Conservation (phyloP, 1,139 yeast species). For the Geotrichum klebahnii region DNA sequence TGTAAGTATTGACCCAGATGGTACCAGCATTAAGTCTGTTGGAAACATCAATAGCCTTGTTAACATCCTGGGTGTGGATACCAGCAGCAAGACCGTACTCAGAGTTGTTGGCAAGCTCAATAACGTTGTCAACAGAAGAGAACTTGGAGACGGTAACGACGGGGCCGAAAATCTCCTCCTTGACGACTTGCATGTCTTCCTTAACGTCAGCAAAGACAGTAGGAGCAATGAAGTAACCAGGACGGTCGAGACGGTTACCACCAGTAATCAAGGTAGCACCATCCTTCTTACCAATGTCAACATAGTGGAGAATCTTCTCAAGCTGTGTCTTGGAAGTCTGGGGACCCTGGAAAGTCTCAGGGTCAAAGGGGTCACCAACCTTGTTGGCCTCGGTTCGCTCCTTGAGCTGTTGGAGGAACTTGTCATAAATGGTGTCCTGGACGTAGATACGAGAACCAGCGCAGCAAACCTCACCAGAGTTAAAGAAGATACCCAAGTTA, state of each 20-base stretch:
- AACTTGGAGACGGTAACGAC: slow-evolving; percentile 75
- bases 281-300: slow-evolving; percentile 59
- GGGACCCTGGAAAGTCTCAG: slow-evolving; percentile 61
- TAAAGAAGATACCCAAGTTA: slow-evolving; percentile 63
- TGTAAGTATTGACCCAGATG: slow-evolving; percentile 79
- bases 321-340: slow-evolving; percentile 64
- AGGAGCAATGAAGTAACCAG: slow-evolving; percentile 76
- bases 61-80: slow-evolving; percentile 63
- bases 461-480: slow-evolving; percentile 85
- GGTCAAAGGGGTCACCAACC: slow-evolving; percentile 43
- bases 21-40: slow-evolving; percentile 73
- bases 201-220: slow-evolving; percentile 70
- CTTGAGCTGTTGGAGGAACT: slow-evolving; percentile 53
- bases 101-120: slow-evolving; percentile 66
- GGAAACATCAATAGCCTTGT: slow-evolving; percentile 58
- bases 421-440: slow-evolving; percentile 71
- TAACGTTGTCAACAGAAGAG: slow-evolving; percentile 64
- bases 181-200: slow-evolving; percentile 61
- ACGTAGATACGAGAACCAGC: slow-evolving; percentile 81
- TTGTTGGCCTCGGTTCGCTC: slow-evolving; percentile 46
- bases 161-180: slow-evolving; percentile 89
- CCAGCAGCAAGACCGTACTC: slow-evolving; percentile 84
- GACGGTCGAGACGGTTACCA: slow-evolving; percentile 44
- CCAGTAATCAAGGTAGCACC: slow-evolving; percentile 65
- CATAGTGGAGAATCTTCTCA: slow-evolving; percentile 59